These are phyloP conservation scores for Agaricus sinodeliciosus DNA, from an alignment of 768 basidiomycete genomes.

Conservation along the genomic window DNA sequence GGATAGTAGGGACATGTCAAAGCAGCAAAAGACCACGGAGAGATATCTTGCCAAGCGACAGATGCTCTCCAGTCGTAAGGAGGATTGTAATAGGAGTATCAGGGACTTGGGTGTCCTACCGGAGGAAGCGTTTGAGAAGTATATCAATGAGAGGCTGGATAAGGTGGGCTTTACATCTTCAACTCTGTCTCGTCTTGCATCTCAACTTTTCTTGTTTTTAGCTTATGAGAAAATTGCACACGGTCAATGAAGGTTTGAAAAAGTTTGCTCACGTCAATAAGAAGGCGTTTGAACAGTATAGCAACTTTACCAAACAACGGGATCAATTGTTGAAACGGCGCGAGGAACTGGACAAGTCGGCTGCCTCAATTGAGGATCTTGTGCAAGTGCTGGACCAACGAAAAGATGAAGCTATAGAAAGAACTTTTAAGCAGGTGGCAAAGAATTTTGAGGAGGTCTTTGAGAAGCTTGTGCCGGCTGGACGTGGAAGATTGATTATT, in stretches of 20 bases:
- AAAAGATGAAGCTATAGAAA: slow-evolving; percentile 97
- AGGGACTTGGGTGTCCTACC: slow-evolving; percentile 94
- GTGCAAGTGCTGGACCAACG: slow-evolving; percentile 92
- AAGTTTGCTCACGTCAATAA: slow-evolving; percentile 99
- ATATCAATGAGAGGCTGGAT: slow-evolving; percentile 83
- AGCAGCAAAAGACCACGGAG: slow-evolving; percentile 93
- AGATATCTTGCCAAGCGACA: slow-evolving; percentile 90
- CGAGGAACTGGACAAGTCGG: slow-evolving; percentile 88
- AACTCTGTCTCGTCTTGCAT: not conserved
- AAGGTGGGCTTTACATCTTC: slow-evolving; percentile 41
- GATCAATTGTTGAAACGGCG: slow-evolving; percentile 84
- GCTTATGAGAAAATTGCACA: slow-evolving; percentile 91
- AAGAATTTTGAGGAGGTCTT: slow-evolving; percentile 97
- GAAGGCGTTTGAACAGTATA: slow-evolving; percentile 98
- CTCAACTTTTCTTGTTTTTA: slow-evolving; percentile 21
- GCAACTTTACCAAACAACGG: slow-evolving; percentile 95
- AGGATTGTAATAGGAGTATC: slow-evolving; percentile 93
- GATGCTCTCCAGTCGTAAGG: slow-evolving; percentile 76
- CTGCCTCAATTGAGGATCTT: slow-evolving; percentile 84
- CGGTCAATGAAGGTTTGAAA: slow-evolving; percentile 87
- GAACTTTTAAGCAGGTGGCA: slow-evolving; percentile 97
- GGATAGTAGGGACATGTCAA: slow-evolving; percentile 80
- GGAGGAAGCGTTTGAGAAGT: slow-evolving; percentile 96
- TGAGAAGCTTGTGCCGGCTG: slow-evolving; percentile 91
- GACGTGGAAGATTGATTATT: slow-evolving; percentile 86